These are phyloP conservation scores for Solanum bulbocastanum DNA, from an alignment of 257 asterid species.

Conservation along the genomic window DNA sequence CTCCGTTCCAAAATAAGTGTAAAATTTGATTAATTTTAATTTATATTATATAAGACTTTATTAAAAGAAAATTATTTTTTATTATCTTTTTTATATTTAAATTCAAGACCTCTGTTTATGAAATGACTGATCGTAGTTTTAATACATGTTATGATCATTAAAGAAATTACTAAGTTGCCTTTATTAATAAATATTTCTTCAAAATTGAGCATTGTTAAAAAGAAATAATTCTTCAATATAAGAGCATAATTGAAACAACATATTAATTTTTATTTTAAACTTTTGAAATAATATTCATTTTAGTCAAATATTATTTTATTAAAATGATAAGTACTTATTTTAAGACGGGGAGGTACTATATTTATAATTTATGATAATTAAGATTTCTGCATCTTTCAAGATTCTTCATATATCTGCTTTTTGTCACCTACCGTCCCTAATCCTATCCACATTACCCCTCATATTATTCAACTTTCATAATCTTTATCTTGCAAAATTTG, in stretches of 20 bases:
- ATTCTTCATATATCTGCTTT: background rate
- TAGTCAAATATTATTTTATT: background rate
- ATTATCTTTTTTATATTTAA: no score
- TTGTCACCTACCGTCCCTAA: conserved; percentile 6
- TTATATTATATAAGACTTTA: no score
- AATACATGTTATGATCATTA: no score
- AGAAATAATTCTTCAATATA: background rate
- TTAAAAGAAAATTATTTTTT: no score
- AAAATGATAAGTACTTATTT: background rate
- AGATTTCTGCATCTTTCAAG: background rate
- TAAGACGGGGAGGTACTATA: background rate
- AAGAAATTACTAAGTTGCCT: background rate
- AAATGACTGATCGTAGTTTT: no score
- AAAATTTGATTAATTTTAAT: no score
- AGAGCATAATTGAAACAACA: background rate
- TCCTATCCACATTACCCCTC: background rate
- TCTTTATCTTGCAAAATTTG: background rate
- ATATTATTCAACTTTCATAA: background rate
- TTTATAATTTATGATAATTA: background rate
- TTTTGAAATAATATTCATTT: background rate
- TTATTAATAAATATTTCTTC: background rate
- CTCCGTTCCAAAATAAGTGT: background rate
- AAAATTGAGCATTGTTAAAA: background rate
- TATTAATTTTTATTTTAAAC: no score
- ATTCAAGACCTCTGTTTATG: no score